A percentile compares a stretch with the other conserved stretches of the same genome.
phyloP scores from a whole-genome alignment of 1,284 basidiomycete species.

The Thecaphora frezii region DNA sequence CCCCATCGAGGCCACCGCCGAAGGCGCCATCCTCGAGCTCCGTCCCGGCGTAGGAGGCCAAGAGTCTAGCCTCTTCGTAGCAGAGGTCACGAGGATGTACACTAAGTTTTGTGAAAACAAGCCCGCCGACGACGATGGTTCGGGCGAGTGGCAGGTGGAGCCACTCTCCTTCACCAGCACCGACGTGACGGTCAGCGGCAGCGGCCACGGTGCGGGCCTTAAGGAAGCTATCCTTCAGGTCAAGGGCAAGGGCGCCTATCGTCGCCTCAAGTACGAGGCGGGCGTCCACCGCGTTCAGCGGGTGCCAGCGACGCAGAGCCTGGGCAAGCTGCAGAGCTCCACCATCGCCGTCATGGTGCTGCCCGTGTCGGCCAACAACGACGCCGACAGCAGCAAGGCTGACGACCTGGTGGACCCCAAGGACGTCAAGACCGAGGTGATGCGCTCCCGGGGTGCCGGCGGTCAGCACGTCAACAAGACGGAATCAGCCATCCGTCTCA shows the following conservation, averaged over 20 bases:
- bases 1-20: slow-evolving; percentile 67
- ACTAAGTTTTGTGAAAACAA: slow-evolving; percentile 62
- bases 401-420: slow-evolving; percentile 72
- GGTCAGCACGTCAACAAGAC: slow-evolving; percentile 99
- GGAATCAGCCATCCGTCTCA: slow-evolving; percentile 94
- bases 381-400: slow-evolving; percentile 55
- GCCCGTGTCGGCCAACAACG: slow-evolving; percentile 44
- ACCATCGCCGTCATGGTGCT: slow-evolving; percentile 72
- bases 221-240: slow-evolving; percentile 84
- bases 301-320: slow-evolving; percentile 83
- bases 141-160: slow-evolving; percentile 42
- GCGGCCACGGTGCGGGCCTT: slow-evolving; percentile 65
- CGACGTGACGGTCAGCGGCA: slow-evolving; percentile 39
- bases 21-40: slow-evolving; percentile 83
- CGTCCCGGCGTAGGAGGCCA: slow-evolving; percentile 91
- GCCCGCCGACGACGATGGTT: slow-evolving; percentile 21
- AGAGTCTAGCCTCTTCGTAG: slow-evolving; percentile 81
- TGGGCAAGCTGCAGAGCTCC: slow-evolving; percentile 87
- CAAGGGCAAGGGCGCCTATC: slow-evolving; percentile 76
- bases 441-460: slow-evolving; percentile 91
- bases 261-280: slow-evolving; percentile 80
- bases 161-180: slow-evolving; percentile 42
- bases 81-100: slow-evolving; percentile 82
- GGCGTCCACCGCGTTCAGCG: slow-evolving; percentile 95
- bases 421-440: slow-evolving; percentile 86